Evolutionary conservation across 345 rosid genomes (phyloP), one percentile per base, ranked within the genome.

Genomic region (Dovyalis caffra): DNA sequence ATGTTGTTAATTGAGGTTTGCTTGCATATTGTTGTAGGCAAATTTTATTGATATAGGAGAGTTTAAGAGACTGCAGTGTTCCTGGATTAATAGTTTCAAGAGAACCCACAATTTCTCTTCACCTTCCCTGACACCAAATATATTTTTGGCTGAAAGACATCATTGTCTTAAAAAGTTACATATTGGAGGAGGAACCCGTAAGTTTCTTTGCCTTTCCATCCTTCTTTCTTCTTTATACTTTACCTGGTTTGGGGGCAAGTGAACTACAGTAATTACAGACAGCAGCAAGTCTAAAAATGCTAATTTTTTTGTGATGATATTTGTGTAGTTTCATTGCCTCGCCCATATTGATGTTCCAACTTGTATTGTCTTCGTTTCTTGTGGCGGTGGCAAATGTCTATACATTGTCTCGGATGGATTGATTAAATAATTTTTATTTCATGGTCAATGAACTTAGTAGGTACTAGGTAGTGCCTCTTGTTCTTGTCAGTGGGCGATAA

Each of bases 101-200:
- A 75, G 70, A 77, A 75, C 69, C 68, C 76, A 66, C 75, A 67
- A 73, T 75, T 37, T 83, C 25, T 77, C 76, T 51, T 70, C 70
- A 37, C 77, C 70, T 35, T 29, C 60, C 64, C 78, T 81, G 11
- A 69, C 34, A 70, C 83, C 70, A 64, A 77, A 61, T 25, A 32
- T 58, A 64, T 82, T 74, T 74, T 73, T 80, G 35, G 69, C 66
- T n/a, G 63, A 18, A 14, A 71, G 66, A 16, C 71, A 70, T 66
- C 72, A 68, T n/a, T 60, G n/a, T 69, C 79, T 32, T 64, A 77
- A 74, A 75, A 79, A 74, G 77, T 73, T 82, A 43, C 85, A 40
- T 26, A 6, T 49, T 25, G 78, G 51, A 69, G 82, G 77, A 79
- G 77, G 80, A 77, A 67, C 79, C 62, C 63, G 86, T 88, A 76